Base-by-base conservation (phyloP, 1,284 basidiomycete genomes). In the Phellinidium pouzarii region DNA sequence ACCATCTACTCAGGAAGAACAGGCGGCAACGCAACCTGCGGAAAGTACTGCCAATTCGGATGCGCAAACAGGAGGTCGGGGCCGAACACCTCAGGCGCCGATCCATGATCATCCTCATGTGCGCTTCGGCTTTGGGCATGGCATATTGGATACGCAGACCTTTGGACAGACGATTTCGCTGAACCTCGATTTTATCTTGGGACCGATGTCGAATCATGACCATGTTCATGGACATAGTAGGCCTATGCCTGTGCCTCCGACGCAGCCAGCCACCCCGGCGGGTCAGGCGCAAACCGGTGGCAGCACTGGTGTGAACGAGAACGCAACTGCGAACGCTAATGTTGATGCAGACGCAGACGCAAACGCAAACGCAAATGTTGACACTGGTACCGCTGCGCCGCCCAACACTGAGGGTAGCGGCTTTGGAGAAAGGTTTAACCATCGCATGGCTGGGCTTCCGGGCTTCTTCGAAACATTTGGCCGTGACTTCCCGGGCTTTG, bases 161-260 rank as follows among this genome's bases (percentile, higher is more conserved):
- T 9, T 19, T 14, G 48, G 48, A 6, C 25, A 19, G 4, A 22
- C 27, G n/a, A 19, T 43, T 6, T 40, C 38, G 17, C 14, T 50
- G 40, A 41, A 47, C 29, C 17, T 52, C 4, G 50, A 52, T 27
- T 45, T 52, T n/a, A 5, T 52, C 34, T 17, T 43, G 25, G 43
- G 31, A 7, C 37, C 37, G n/a, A 20, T 17, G 11, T 17, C 37
- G n/a, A 7, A 7, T 20, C 37, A 7, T n/a, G 7, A 17, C n/a
- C 12, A 20, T 8, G 12, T 17, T 7, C 37, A 17, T 40, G 37
- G 8, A n/a, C n/a, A n/a, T n/a, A n/a, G n/a, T n/a, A n/a, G n/a
- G n/a, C n/a, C n/a, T n/a, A n/a, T n/a, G 37, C 23, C 22, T 42
- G 34, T 14, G 17, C 25, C 22, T 43, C 17, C 20, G 17, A 22